phyloP scores from a whole-genome alignment of 495 filamentous ascomycete species.

The Xylaria scruposa region DNA sequence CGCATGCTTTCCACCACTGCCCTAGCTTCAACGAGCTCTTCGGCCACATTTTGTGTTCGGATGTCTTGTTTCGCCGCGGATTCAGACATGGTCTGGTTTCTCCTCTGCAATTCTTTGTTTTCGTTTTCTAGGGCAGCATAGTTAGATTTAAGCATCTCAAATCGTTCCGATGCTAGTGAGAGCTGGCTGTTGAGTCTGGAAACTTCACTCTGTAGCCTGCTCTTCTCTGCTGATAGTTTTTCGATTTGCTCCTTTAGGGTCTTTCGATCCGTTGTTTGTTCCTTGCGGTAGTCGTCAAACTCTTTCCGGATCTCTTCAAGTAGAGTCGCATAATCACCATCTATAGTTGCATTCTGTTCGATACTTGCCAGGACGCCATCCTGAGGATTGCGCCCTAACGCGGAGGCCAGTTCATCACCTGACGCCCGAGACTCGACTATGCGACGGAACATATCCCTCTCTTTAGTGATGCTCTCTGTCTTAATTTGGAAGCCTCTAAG shows the following conservation, averaged over 20 bases:
- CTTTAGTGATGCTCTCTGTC: constrained; percentile 89
- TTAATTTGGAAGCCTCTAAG: constrained; percentile 77
- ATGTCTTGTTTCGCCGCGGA: constrained; percentile 87
- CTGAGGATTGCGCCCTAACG: constrained; percentile 69
- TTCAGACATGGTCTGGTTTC: constrained; percentile 76
- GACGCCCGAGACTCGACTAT: constrained; percentile 78
- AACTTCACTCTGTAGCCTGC: constrained; percentile 78
- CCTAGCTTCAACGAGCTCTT: constrained; percentile 88
- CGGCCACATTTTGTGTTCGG: constrained; percentile 85
- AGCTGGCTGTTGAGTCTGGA: constrained; percentile 80
- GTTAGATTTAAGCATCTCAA: constrained; percentile 89
- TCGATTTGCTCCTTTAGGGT: constrained; percentile 87
- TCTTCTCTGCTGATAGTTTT: constrained; percentile 79
- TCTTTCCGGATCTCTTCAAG: constrained; percentile 86
- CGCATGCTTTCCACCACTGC: constrained; percentile 84
- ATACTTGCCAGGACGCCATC: constrained; percentile 58
- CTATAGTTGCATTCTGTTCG: constrained; percentile 49
- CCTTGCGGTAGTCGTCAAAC: constrained; percentile 88
- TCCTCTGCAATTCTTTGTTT: constrained; percentile 82
- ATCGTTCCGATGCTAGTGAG: constrained; percentile 78
- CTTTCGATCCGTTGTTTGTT: constrained; percentile 77
- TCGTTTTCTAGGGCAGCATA: constrained; percentile 81
- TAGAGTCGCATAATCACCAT: constrained; percentile 67
- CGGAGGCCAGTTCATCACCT: constrained; percentile 64
- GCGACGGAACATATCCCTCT: constrained; percentile 95